These are phyloP conservation scores for Gardenia jasminoides DNA, from an alignment of 257 asterid species.

Conservation along the genomic window DNA sequence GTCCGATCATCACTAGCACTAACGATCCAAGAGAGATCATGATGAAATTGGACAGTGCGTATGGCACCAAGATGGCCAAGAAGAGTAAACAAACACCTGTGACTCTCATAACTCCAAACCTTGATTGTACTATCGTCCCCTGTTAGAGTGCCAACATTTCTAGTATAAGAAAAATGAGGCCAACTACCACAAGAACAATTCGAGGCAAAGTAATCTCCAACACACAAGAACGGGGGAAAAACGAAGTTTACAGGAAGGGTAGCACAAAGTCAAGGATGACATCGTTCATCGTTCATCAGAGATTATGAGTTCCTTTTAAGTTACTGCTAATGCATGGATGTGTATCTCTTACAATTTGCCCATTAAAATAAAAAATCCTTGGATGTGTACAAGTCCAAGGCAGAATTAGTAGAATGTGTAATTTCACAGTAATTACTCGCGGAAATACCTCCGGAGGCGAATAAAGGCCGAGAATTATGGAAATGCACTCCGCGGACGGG, in stretches of 20 bases:
- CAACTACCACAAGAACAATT: too few relatives aligned
- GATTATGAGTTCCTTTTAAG: too few relatives aligned
- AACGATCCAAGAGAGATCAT: constrained; percentile 94
- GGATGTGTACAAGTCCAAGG: too few relatives aligned
- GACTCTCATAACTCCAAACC: constrained; percentile 96
- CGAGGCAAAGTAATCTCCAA: too few relatives aligned
- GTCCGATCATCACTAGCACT: constrained; percentile 99
- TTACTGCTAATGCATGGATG: too few relatives aligned
- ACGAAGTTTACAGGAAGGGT: too few relatives aligned
- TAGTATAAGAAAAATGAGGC: constrained; percentile 8
- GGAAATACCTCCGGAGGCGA: constrained; percentile 84
- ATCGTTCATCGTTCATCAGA: too few relatives aligned
- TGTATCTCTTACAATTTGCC: too few relatives aligned
- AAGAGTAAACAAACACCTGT: constrained; percentile 87
- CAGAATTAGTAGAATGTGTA: not conserved
- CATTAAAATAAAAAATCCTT: too few relatives aligned
- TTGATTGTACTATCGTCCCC: constrained; percentile 98
- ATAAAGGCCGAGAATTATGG: constrained; percentile 86
- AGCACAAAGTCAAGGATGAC: too few relatives aligned
- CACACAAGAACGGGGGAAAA: too few relatives aligned
- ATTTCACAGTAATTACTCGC: not conserved
- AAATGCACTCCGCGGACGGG: constrained; percentile 93
- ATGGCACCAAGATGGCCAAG: constrained; percentile 97
- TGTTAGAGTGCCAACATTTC: constrained; percentile 21
- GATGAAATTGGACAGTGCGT: constrained; percentile 95